Evolutionary conservation across 108 stramenopile genomes (phyloP), one percentile per base, ranked within the genome.

Genomic region (Nitzschia palea): DNA sequence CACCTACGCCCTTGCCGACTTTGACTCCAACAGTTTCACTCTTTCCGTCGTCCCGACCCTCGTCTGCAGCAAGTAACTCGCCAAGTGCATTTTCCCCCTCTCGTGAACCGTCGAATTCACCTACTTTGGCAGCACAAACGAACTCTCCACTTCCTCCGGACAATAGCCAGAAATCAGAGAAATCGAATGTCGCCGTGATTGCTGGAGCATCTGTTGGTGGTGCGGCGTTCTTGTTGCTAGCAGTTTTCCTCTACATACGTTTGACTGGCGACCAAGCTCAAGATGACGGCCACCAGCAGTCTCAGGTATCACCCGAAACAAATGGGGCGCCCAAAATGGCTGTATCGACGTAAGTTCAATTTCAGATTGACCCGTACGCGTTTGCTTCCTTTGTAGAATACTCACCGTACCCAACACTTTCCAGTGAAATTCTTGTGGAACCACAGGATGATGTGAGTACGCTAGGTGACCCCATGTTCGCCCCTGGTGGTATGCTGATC

Each of bases 371-470:
- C 3, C 37, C 56, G 5, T 22, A 35, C 4, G 47, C 71, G 42
- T 20, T 23, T 65, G 17, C 25, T 63, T 32, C n/a, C 44, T 50
- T 2, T 45, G 30, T 51, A 9, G 23, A 25, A 4, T 55, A n/a
- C n/a, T n/a, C n/a, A n/a, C n/a, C n/a, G n/a, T n/a, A n/a, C n/a
- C n/a, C n/a, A n/a, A n/a, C n/a, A n/a, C 64, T 28, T 4, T 43
- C 17, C 53, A 40, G 70, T 17, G 77, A 85, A 55, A 80, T 85
- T 66, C 22, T 78, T 27, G 76, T 81, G 52, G 86, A 86, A 40
- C 82, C 82, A 5, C 75, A 83, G 36, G 93, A 94, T 66, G 93
- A 94, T 65, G 80, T 94, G 18, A 85, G 83, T 58, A 91, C 93
- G 0, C 47, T 94, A 18, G 89, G 88, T 25, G 93, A 94, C 68